A percentile compares a stretch with the other conserved stretches of the same genome.
phyloP scores from a whole-genome alignment of 139 green algal species.

The Tetradesmus lagerheimii region DNA sequence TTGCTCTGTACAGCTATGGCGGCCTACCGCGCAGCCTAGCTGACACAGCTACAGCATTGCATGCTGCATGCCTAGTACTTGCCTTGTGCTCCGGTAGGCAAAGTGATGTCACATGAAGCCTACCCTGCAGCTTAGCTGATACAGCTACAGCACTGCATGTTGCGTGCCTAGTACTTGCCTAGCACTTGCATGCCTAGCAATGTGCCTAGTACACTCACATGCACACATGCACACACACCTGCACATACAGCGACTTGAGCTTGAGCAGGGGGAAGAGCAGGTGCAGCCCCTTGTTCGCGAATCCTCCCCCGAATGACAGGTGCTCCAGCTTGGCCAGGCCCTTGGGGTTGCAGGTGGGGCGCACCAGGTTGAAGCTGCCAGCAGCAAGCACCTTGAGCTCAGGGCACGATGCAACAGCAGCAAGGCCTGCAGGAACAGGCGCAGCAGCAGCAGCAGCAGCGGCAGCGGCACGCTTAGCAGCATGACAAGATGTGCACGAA shows the following conservation, averaged over 20 bases:
- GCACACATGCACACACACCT: neutral
- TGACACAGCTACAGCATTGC: no score
- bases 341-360: neutral
- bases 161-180: neutral
- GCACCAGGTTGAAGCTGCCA: conserved; percentile 48
- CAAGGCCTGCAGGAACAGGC: neutral
- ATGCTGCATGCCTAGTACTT: no score
- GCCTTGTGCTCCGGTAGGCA: no score
- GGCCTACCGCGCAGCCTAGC: no score
- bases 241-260: conserved; percentile 19
- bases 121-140: neutral
- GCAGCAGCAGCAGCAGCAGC: neutral
- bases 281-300: conserved; percentile 48
- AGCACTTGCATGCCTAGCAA: neutral
- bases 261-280: conserved; percentile 44
- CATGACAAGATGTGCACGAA: neutral
- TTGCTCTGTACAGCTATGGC: no score
- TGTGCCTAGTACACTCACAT: no score
- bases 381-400: conserved; percentile 15
- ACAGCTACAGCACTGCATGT: neutral
- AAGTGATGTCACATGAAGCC: no score
- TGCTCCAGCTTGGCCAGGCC: conserved; percentile 40
- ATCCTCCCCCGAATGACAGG: conserved; percentile 41
- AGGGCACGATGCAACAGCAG: conserved; percentile 22
- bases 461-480: neutral